These are phyloP conservation scores for Penicillium capsulatum DNA, from an alignment of 2,329 filamentous ascomycete species.

Conservation along the genomic window DNA sequence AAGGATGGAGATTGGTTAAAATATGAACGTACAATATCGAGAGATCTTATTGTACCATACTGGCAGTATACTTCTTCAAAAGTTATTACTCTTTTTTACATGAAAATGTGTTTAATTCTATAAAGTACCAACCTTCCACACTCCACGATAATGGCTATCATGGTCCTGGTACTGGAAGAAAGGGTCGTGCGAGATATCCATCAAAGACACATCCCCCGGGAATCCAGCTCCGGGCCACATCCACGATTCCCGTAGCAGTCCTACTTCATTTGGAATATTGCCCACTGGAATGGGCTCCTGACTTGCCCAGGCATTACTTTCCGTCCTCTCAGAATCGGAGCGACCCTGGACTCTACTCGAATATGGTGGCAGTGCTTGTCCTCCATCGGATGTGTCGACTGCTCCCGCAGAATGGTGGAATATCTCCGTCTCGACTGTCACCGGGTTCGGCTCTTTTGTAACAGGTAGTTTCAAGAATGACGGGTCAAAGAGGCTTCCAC, in stretches of 20 bases:
- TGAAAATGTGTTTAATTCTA: too few relatives aligned
- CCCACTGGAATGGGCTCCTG: conserved; percentile 1
- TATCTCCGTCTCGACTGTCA: conserved; percentile 30
- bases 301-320: conserved; percentile 9
- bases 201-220: conserved; percentile 23
- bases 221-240: conserved; percentile 17
- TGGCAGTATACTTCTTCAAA: too few relatives aligned
- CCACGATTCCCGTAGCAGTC: conserved; percentile 8
- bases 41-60: too few relatives aligned
- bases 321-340: conserved; percentile 5
- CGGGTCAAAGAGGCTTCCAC: conserved; percentile 23
- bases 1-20: too few relatives aligned
- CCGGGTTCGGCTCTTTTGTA: conserved; percentile 5
- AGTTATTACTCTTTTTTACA: too few relatives aligned
- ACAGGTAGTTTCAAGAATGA: conserved; percentile 18
- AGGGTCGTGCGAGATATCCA: conserved; percentile 28
- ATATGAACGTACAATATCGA: too few relatives aligned
- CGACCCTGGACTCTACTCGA: conserved; percentile 18
- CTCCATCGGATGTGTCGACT: conserved; percentile 27
- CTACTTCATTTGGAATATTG: conserved; percentile 1
- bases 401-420: conserved; percentile 27
- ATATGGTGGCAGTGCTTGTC: conserved; percentile 28
- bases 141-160: conserved; percentile 23
- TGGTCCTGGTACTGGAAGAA: conserved; percentile 31
- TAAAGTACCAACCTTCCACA: conserved; percentile 31